Percentiles rank a stretch among this genome's conserved stretches.
Evolutionary conservation across 192 early-diverging fungal genomes (phyloP).

Genomic region (Chytriomyces confervae): DNA sequence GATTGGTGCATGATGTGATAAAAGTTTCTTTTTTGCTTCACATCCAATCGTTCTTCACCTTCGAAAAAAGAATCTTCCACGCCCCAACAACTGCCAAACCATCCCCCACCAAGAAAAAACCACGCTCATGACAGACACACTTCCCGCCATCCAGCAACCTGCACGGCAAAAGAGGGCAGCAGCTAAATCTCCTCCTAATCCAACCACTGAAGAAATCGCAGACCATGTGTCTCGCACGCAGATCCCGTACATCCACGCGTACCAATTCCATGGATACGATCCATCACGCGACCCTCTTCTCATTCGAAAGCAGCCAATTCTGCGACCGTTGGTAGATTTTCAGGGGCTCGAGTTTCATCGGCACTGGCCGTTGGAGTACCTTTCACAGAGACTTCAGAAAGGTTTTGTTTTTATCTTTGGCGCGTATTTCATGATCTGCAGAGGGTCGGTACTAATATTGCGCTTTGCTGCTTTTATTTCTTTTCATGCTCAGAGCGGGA

Average conservation of each 20-base stretch:
- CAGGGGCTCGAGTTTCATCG: conserved; percentile 35
- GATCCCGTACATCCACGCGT: conserved; percentile 24
- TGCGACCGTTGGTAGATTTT: conserved; percentile 33
- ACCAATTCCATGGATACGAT: conserved; percentile 34
- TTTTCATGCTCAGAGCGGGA: conserved; percentile 24
- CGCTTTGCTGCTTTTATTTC: neutral
- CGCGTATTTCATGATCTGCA: neutral
- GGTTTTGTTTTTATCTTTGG: conserved; percentile 1
- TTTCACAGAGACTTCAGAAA: conserved; percentile 34
- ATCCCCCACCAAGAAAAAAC: neutral
- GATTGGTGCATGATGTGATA: neutral
- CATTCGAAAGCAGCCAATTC: conserved; percentile 19
- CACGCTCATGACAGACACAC: neutral
- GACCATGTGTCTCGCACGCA: neutral
- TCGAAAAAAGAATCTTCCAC: neutral
- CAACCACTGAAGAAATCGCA: neutral
- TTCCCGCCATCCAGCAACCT: neutral
- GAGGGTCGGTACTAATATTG: neutral
- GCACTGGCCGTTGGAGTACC: conserved; percentile 35
- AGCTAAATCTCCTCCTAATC: neutral
- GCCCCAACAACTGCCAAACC: neutral
- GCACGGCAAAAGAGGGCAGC: neutral
- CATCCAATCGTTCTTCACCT: neutral
- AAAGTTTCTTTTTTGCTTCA: neutral
- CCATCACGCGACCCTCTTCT: conserved; percentile 24